Conservation (phyloP, 2,329 filamentous ascomycete species). For the Fusarium solani-melongenae region DNA sequence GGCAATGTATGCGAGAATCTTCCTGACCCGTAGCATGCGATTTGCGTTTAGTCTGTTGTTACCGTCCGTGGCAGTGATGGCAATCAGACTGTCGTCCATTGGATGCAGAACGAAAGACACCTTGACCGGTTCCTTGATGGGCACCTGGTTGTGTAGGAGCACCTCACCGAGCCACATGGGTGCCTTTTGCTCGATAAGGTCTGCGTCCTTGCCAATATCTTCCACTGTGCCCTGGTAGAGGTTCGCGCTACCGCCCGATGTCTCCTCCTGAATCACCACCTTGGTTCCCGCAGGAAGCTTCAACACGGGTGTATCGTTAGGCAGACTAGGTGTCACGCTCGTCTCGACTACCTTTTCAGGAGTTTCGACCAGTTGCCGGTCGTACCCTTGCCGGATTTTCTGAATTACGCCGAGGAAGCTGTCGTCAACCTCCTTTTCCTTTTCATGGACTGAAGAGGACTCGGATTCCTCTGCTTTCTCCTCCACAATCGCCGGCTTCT, state of each 20-base stretch:
- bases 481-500: constrained; percentile 79
- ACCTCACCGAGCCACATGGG: constrained; percentile 95
- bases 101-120: constrained; percentile 94
- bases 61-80: constrained; percentile 78
- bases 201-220: constrained; percentile 79
- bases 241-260: constrained; percentile 77
- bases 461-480: constrained; percentile 80
- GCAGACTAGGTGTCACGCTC: constrained; percentile 74
- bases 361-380: constrained; percentile 69
- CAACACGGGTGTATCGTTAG: constrained; percentile 80
- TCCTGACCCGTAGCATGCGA: constrained; percentile 93
- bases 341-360: constrained; percentile 68
- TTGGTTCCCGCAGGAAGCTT: constrained; percentile 76
- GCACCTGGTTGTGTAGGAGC: constrained; percentile 83
- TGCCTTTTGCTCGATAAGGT: constrained; percentile 85
- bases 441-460: constrained; percentile 73
- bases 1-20: constrained; percentile 91
- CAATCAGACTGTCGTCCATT: constrained; percentile 74
- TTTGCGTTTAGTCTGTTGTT: constrained; percentile 96
- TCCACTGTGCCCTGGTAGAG: constrained; percentile 91
- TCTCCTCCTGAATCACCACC: constrained; percentile 77
- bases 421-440: constrained; percentile 79
- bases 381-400: constrained; percentile 78
- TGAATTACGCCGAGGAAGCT: constrained; percentile 79
- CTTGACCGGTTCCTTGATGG: constrained; percentile 92